Conservation (phyloP, 2,329 filamentous ascomycete genomes). For the Scedosporium aurantiacum region DNA sequence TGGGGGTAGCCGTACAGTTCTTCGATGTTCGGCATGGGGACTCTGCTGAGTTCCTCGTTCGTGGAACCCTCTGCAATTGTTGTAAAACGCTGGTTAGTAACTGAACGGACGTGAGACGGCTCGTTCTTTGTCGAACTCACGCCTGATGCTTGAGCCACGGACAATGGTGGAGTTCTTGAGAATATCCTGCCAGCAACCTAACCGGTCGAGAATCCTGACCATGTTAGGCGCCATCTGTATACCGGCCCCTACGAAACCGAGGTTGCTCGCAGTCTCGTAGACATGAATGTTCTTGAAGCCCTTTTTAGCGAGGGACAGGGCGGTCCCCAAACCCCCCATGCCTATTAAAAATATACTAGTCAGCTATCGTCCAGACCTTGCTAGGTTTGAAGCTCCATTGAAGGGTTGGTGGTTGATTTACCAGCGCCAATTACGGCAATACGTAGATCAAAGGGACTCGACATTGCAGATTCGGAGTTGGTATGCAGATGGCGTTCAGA, state of each 20-base stretch:
- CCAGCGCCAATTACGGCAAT: conserved; percentile 44
- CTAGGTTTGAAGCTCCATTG: background rate
- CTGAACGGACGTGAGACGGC: background rate
- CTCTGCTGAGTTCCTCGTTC: conserved; percentile 58
- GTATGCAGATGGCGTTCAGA: conserved; percentile 4
- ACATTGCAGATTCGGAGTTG: background rate
- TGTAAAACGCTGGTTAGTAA: background rate
- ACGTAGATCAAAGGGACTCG: conserved; percentile 18
- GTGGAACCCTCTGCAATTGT: conserved; percentile 47
- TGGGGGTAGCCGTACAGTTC: conserved; percentile 63
- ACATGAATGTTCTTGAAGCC: conserved; percentile 65
- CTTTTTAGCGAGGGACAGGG: conserved; percentile 62
- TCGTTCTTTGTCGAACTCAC: conserved; percentile 24
- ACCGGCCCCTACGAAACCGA: conserved; percentile 75
- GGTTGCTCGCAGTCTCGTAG: conserved; percentile 59
- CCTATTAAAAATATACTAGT: conserved; percentile 29
- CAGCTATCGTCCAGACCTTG: too few species aligned
- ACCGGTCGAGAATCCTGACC: conserved; percentile 59
- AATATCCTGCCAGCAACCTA: conserved; percentile 64
- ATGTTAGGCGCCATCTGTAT: conserved; percentile 80
- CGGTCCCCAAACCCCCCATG: conserved; percentile 67
- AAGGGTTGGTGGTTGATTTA: conserved; percentile 13
- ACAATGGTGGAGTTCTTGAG: conserved; percentile 60
- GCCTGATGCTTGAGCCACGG: conserved; percentile 59
- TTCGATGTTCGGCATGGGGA: conserved; percentile 56